Percentiles rank a stretch among this genome's conserved stretches.
Conservation (phyloP, 495 filamentous ascomycete genomes). For the Astrothelium subdiscretum region DNA sequence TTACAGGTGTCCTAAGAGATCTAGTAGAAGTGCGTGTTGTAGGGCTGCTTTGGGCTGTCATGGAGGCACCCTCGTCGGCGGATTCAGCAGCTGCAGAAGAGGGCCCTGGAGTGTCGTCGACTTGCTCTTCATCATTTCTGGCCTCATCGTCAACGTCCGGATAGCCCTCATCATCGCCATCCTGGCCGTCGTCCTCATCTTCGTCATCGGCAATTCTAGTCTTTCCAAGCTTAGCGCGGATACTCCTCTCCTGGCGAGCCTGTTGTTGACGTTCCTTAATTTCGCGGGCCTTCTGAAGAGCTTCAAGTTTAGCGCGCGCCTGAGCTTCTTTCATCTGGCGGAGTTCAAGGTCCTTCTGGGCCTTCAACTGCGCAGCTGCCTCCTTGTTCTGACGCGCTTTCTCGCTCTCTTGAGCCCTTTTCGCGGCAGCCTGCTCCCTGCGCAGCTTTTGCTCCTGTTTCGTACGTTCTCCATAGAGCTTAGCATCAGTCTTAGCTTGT, state of each 20-base stretch:
- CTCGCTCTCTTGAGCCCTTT: background rate
- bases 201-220: background rate
- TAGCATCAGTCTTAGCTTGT: slow-evolving; percentile 2
- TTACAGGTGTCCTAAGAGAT: background rate
- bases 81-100: background rate
- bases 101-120: background rate
- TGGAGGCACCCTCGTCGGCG: background rate
- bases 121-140: background rate
- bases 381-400: background rate
- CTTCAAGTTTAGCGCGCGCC: slow-evolving; percentile 2
- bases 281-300: background rate
- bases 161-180: background rate
- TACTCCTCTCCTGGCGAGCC: background rate
- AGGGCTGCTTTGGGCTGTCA: background rate
- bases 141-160: background rate
- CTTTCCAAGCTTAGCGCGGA: background rate
- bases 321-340: slow-evolving; percentile 1
- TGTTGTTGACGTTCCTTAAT: slow-evolving; percentile 3
- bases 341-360: background rate
- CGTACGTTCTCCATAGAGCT: background rate
- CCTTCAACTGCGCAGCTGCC: background rate
- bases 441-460: slow-evolving; percentile 6
- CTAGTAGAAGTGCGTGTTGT: background rate
- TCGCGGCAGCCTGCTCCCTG: background rate
- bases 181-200: background rate